Evolutionary conservation across 202 grass and related monocot genomes (phyloP).

Genomic region (Panicum hallii): DNA sequence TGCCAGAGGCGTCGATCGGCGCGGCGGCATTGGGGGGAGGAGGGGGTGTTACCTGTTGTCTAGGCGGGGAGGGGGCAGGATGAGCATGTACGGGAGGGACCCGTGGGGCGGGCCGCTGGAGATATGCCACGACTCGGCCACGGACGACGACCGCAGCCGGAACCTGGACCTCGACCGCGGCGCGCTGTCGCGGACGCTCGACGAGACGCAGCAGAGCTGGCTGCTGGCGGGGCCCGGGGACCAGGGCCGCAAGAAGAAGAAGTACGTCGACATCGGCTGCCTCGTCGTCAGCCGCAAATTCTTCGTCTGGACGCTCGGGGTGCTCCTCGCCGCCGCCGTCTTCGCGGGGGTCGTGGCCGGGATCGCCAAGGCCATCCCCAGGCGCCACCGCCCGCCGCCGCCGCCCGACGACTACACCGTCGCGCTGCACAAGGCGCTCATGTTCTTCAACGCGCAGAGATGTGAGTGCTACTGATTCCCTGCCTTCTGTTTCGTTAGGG

Average conservation of each 20-base stretch:
- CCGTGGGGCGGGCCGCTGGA: conserved; percentile 96
- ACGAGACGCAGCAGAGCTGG: conserved; percentile 99
- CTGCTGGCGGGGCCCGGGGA: conserved; percentile 89
- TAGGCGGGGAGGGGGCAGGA: conserved; percentile 23
- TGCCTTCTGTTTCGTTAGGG: neutral
- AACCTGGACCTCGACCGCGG: conserved; percentile 83
- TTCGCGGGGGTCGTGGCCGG: conserved; percentile 72
- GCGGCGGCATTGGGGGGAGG: neutral
- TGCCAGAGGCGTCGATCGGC: neutral
- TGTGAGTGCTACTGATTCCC: conserved; percentile 50
- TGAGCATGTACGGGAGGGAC: conserved; percentile 99
- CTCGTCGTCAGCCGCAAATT: conserved; percentile 86
- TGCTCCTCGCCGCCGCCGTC: conserved; percentile 60
- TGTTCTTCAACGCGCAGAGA: conserved; percentile 97
- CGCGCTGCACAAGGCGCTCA: conserved; percentile 89
- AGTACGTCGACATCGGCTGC: conserved; percentile 94
- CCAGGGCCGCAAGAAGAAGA: conserved; percentile 81
- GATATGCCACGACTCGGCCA: conserved; percentile 88
- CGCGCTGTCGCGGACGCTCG: conserved; percentile 80
- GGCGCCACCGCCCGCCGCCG: conserved; percentile 57
- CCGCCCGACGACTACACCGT: conserved; percentile 87
- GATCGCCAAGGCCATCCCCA: conserved; percentile 79
- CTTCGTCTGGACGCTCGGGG: conserved; percentile 78
- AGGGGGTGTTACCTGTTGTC: no score
- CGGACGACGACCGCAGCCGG: conserved; percentile 92